Evolutionary conservation across 768 basidiomycete species (phyloP), one percentile per base, ranked within the genome.

Genomic region (Nevesoporus exiguus): DNA sequence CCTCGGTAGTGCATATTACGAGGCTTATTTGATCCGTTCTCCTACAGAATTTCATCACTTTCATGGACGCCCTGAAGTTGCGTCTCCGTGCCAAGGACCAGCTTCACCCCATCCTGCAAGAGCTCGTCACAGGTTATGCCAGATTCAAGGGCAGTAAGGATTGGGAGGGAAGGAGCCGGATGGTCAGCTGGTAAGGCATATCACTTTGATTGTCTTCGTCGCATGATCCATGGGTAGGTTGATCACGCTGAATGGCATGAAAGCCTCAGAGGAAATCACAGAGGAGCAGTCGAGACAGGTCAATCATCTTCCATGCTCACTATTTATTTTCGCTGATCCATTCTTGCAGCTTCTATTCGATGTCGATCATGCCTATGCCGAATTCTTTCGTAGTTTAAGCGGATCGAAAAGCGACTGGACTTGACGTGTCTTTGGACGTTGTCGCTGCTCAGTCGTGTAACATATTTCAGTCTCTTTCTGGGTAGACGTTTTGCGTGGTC

Each of bases 281-380:
- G 96, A 98, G 56, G 96, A 98, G 56, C 94, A 99, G 64, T 87
- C 91, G 3, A 76, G 97, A 54, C 94, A 98, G 80, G 93, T 89
- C 52, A 42, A 76, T 49, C 11, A 7, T 22, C 19, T 8, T 47
- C 46, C 21, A 21, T 39, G 6, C 15, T 31, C 25, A 6, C 46
- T 7, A 10, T 13, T 25, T 3, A 40, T 36, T 29, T 19, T 30
- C 37, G 17, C 22, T 2, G 2, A 56, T 22, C 6, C 14, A 39
- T 15, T 48, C 24, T 33, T 14, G 6, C 54, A 97, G 91, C 78
- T 98, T 56, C 76, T 92, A n/a, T 98, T 98, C 65, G 96, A 98
- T 64, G 91, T 97, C 49, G 95, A 98, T 61, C 85, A 96, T 63
- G 94, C 96, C 0, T 98, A 98, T 65, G 88, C 90, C 17, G 90